A percentile compares a stretch with the other conserved stretches of the same genome.
Conservation (phyloP, 352 stramenopile species). For the Hyaloperonospora arabidopsidis region DNA sequence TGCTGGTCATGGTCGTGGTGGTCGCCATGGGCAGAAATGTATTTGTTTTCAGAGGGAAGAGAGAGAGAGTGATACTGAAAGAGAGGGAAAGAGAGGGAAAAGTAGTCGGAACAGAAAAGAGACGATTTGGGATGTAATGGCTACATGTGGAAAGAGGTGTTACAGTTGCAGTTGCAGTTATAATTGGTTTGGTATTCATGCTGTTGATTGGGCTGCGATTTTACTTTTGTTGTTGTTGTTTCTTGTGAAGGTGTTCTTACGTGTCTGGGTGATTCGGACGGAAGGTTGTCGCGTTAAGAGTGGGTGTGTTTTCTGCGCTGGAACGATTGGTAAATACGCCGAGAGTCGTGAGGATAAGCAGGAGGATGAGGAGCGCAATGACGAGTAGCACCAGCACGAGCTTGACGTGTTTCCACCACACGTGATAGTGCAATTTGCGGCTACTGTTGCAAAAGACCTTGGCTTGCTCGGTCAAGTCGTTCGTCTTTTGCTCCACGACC, state of each 20-base stretch:
- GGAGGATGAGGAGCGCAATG: conserved; percentile 57
- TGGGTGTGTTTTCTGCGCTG: too few relatives aligned
- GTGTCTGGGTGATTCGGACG: conserved; percentile 9
- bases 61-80: too few relatives aligned
- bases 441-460: conserved; percentile 83
- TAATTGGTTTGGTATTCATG: too few relatives aligned
- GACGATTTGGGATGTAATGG: too few relatives aligned
- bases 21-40: conserved; percentile 14
- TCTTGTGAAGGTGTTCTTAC: neutral
- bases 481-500: conserved; percentile 81
- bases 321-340: conserved; percentile 71
- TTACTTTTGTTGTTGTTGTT: conserved; percentile 11
- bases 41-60: conserved; percentile 9
- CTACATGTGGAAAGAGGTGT: too few relatives aligned
- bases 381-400: conserved; percentile 60
- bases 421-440: conserved; percentile 63
- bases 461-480: conserved; percentile 80
- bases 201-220: too few relatives aligned
- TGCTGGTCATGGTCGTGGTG: too few relatives aligned
- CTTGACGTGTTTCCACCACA: conserved; percentile 86
- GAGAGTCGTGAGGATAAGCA: conserved; percentile 65
- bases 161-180: too few relatives aligned
- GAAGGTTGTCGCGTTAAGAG: conserved; percentile 10
- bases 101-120: too few relatives aligned
- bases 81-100: too few relatives aligned